These are phyloP conservation scores for Sarocladium strictum DNA, from an alignment of 2,329 filamentous ascomycete genomes.

Conservation along the genomic window DNA sequence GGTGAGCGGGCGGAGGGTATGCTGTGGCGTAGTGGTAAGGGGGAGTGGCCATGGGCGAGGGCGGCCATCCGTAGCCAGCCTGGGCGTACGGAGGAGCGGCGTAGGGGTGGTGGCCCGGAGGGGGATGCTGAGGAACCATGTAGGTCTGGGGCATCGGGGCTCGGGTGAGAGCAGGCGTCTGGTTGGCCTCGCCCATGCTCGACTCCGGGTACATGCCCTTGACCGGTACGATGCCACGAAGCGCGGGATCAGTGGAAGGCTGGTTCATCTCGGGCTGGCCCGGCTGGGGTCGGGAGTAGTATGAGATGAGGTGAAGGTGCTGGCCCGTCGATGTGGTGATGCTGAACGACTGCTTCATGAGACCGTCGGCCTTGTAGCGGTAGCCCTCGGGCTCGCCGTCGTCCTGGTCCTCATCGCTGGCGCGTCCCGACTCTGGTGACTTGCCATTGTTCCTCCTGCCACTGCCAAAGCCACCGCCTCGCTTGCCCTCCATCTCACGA, in stretches of 20 bases:
- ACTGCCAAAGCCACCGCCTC: slow-evolving; percentile 69
- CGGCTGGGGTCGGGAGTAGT: slow-evolving; percentile 79
- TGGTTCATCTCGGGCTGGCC: slow-evolving; percentile 68
- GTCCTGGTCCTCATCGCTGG: slow-evolving; percentile 80
- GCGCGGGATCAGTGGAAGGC: slow-evolving; percentile 71
- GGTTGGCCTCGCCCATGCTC: slow-evolving; percentile 78
- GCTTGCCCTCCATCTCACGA: slow-evolving; percentile 97
- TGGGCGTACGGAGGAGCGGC: slow-evolving; percentile 33
- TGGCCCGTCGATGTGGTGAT: slow-evolving; percentile 87
- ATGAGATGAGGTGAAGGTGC: slow-evolving; percentile 95
- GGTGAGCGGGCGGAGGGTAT: slow-evolving; percentile 26
- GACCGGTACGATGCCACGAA: slow-evolving; percentile 76
- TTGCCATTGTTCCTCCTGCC: slow-evolving; percentile 57
- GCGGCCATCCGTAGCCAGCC: slow-evolving; percentile 46
- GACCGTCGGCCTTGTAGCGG: slow-evolving; percentile 88
- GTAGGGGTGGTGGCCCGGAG: slow-evolving; percentile 25
- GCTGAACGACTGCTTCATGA: slow-evolving; percentile 99
- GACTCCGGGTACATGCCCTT: slow-evolving; percentile 98
- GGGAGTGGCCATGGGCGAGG: slow-evolving; percentile 49
- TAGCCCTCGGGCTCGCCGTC: slow-evolving; percentile 85
- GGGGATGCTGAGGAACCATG: slow-evolving; percentile 28
- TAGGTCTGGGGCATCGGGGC: slow-evolving; percentile 52
- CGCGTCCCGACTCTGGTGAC: slow-evolving; percentile 75
- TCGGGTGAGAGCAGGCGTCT: slow-evolving; percentile 73
- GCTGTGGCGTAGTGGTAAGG: slow-evolving; percentile 42